Evolutionary conservation across 345 rosid species (phyloP), one percentile per base, ranked within the genome.

Genomic region (Arabidopsis arenosa): DNA sequence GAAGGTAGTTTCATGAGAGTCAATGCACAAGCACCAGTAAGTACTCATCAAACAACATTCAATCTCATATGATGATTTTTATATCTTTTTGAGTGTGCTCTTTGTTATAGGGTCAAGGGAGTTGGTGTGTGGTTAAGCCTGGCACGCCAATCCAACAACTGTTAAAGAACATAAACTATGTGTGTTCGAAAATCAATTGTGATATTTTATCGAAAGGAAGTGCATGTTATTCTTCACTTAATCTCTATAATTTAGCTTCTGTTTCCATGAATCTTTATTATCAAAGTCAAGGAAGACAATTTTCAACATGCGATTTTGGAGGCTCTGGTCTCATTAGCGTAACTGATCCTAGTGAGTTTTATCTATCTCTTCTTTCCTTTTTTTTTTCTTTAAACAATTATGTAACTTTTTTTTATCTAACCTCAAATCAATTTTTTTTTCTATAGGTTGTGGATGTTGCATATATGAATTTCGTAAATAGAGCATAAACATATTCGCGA

Each of bases 201-300:
- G 4, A 49, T 7, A 61, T 32, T 18, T 51, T 72, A 60, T 7
- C n/a, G 10, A 4, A 61, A n/a, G 70, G 62, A 45, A 61, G 76
- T 37, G 26, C 61, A 51, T 72, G 76, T 48, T 23, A 47, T 40
- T 15, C 13, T 51, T 59, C 76, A 47, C 33, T 33, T 23, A 62
- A 13, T 35, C 49, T 37, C 35, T 23, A 21, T 8, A 47, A 5
- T 63, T 33, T n/a, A 8, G 76, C 70, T 21, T 72, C 76, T 35
- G 70, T 72, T 18, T 69, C 48, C 49, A 72, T 72, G 76, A 72
- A 72, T 61, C 59, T 63, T 53, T 72, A 72, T 48, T 72, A 61
- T 39, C 76, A 72, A 72, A 8, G 53, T 21, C 43, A 33, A 48
- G 68, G 59, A 33, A 37, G 76, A 49, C 28, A 61, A 6, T 11